Conservation (phyloP, 345 rosid genomes). For the Sapria himalayana region DNA sequence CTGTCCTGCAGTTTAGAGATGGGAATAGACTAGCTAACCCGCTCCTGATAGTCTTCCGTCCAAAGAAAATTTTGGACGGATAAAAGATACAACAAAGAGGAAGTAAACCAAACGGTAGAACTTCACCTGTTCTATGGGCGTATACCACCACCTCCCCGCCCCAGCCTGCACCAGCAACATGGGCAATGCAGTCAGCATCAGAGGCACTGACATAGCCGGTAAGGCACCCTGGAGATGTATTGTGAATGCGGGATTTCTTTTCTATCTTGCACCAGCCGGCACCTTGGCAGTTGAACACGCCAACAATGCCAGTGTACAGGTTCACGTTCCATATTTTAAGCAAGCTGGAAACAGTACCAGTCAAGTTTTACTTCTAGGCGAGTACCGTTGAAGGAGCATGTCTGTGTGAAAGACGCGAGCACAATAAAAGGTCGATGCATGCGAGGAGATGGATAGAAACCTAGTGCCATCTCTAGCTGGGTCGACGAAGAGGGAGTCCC, state of each 20-base stretch:
- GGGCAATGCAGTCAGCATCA: constrained; percentile 54
- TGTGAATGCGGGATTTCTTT: constrained; percentile 74
- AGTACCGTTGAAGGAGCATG: no score
- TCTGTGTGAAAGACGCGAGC: no score
- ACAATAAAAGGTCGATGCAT: neutral
- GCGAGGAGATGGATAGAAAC: constrained; percentile 9
- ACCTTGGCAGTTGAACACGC: constrained; percentile 95
- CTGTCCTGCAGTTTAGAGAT: constrained; percentile 39
- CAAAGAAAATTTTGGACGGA: no score
- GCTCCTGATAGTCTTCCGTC: no score
- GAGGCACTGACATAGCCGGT: constrained; percentile 35
- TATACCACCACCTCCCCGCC: constrained; percentile 51
- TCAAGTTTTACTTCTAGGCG: no score
- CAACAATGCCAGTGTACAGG: constrained; percentile 62
- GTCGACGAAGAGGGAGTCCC: constrained; percentile 68
- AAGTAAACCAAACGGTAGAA: no score
- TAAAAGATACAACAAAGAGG: no score
- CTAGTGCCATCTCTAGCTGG: constrained; percentile 81
- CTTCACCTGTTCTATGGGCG: constrained; percentile 62
- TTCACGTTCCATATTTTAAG: constrained; percentile 90
- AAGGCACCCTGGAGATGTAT: constrained; percentile 69
- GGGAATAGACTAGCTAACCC: no score
- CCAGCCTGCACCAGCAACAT: constrained; percentile 64
- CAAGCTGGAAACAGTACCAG: constrained; percentile 48
- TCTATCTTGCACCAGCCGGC: constrained; percentile 85